phyloP scores from a whole-genome alignment of 2,329 filamentous ascomycete species.

The Drechslerella coelobrocha region DNA sequence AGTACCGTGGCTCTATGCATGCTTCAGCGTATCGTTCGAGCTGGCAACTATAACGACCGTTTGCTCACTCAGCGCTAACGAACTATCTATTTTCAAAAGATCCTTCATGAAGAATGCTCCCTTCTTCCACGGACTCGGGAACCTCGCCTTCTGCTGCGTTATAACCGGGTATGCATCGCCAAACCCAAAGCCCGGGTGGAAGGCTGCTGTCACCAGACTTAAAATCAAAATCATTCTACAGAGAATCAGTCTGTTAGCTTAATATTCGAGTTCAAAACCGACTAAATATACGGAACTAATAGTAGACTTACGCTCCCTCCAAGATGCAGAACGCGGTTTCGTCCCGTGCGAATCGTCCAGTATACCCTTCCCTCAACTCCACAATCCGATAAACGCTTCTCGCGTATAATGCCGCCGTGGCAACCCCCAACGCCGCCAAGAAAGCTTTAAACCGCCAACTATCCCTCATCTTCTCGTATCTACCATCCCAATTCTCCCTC shows the following conservation, averaged over 20 bases:
- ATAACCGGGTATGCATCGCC: conserved; percentile 49
- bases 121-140: conserved; percentile 26
- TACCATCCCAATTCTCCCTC: conserved; percentile 13
- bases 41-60: background rate
- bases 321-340: conserved; percentile 66
- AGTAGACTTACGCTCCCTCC: conserved; percentile 60
- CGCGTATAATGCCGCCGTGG: conserved; percentile 67
- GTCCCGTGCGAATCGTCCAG: conserved; percentile 65
- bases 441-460: conserved; percentile 58
- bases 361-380: conserved; percentile 70
- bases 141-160: conserved; percentile 30
- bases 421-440: conserved; percentile 64
- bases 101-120: conserved; percentile 26
- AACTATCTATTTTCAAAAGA: conserved; percentile 1
- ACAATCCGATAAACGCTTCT: conserved; percentile 70
- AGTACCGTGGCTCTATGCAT: no score
- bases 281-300: background rate
- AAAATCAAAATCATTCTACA: conserved; percentile 62
- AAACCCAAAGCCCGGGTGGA: conserved; percentile 59
- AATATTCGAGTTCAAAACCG: background rate
- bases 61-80: background rate
- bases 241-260: background rate
- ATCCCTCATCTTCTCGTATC: conserved; percentile 23
- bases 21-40: no score
- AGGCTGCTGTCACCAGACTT: conserved; percentile 61